Base-by-base conservation (phyloP, 805 yeast genomes). In the Yamadazyma scolyti region DNA sequence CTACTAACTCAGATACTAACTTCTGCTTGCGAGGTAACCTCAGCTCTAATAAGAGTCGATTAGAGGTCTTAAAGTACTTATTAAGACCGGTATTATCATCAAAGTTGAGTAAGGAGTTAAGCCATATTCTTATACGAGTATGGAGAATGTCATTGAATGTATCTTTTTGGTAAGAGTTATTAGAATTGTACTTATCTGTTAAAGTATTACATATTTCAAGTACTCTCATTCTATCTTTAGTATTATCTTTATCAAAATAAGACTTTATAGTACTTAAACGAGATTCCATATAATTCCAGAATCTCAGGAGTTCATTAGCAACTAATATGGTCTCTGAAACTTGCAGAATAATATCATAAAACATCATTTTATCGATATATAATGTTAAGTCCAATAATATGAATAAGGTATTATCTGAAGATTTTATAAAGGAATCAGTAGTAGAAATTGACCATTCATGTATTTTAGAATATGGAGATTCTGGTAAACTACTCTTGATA, bases 71-170 rank as follows among this genome's bases (percentile, higher is more conserved):
- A 34, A 62, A 64, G 37, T 58, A 58, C 44, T 62, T 62, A 42
- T 66, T 66, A 31, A 66, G 50, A 1, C 72, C 72, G 3, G 72
- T 66, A 41, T 61, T 65, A 35, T 66, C 72, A 28, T 65, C 71
- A 23, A 64, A 48, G 10, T 52, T 44, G 28, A 66, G 51, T 10
- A 62, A 31, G 19, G 49, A 52, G 12, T 66, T 44, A 14, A 63
- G 44, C 30, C 63, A 65, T 2, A 41, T 30, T 21, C 67, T 47
- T 4, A 65, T 61, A 17, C 69, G 46, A 21, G 48, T 55, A 23
- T 62, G 65, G 19, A 65, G 45, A n/a, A 21, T 27, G 37, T 65
- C 71, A 31, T 58, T 64, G 42, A 59, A 62, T 0, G 61, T 47
- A 38, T 65, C 72, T 34, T 64, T 64, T 19, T 47, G 42, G 30